Evolutionary conservation across 2,329 filamentous ascomycete genomes (phyloP), one percentile per base, ranked within the genome.

Genomic region (Xenoacremonium recifei): DNA sequence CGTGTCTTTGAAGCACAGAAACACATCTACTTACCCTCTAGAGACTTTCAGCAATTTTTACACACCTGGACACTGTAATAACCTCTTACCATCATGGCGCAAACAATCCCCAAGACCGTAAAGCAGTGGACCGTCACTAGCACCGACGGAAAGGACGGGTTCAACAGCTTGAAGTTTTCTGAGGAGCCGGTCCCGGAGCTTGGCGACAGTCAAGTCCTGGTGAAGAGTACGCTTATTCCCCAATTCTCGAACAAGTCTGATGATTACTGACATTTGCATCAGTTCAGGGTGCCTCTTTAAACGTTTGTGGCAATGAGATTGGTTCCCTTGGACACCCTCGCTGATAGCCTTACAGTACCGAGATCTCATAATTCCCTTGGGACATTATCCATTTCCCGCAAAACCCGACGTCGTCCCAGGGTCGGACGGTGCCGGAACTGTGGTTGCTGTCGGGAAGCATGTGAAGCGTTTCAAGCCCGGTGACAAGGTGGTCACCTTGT

Each of bases 181-280:
- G 72, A 80, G 51, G 66, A 76, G 35, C 72, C 73, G 1, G 57
- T 88, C 3, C 81, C 84, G 12, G 65, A 79, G 50, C 58, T 85
- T 2, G 85, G 85, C 35, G 84, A 89, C 40, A 77, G 78, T 47
- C 81, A 91, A 19, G 84, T 89, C 5, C 73, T 91, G 23, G 80
- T 91, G 53, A 85, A 84, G 63, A 40, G 64, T 66, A 42, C 25
- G 62, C 55, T 17, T 13, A 19, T n/a, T n/a, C n/a, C 21, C 21
- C 35, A 34, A 9, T 11, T 15, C 17, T 25, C 13, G 15, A 11
- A 10, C 29, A 10, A 6, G 15, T 32, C 9, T 6, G 16, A 6
- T 11, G 29, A 6, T 16, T 16, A 20, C 47, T 49, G 47, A 58
- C 38, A 6, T 30, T 13, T 16, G 4, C n/a, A 4, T 42, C 16